Evolutionary conservation across 352 stramenopile genomes (phyloP), one percentile per base, ranked within the genome.

Genomic region (Phytophthora pinifolia): DNA sequence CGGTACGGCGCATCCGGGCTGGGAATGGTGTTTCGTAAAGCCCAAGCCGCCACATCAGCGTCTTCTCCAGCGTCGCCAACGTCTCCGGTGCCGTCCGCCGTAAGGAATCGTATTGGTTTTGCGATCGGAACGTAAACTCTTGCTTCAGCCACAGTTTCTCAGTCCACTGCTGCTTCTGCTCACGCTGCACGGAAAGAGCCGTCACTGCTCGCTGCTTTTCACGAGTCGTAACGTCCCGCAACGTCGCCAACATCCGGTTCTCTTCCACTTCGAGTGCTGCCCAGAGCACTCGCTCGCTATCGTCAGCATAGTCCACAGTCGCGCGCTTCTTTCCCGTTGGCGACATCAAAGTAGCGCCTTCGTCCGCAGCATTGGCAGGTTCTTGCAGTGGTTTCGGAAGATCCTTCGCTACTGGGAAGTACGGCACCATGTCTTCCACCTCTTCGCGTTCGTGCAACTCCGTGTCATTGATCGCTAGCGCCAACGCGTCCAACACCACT

Each of bases 261-360:
- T 92, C 83, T 60, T 94, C 85, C 1, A 94, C 85, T 62, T 93
- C 80, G 1, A 91, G 67, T 9, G 79, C 81, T 43, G 85, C 85
- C 72, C 75, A 88, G 15, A 92, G 45, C 3, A 87, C 69, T 1
- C 72, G 70, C 36, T 89, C 78, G 20, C 60, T 62, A 0, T 79
- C 70, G 18, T 92, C 79, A 34, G 70, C 51, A 41, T 59, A 59
- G 15, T 67, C 60, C 37, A 60, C 54, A 12, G 10, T 63, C 8
- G 54, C n/a, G 33, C 67, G 63, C 32, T 55, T 65, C 27, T 59
- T 59, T 12, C 7, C 35, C 14, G 15, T 15, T 39, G n/a, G 18
- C 4, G 54, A 58, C 41, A 59, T 49, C 12, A 58, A 43, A 18
- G 52, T 51, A n/a, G 62, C 41, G 39, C 50, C 42, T 31, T 61